Evolutionary conservation across 148 eudicot genomes (phyloP), one percentile per base, ranked within the genome.

Genomic region (Vaccinium darrowii): DNA sequence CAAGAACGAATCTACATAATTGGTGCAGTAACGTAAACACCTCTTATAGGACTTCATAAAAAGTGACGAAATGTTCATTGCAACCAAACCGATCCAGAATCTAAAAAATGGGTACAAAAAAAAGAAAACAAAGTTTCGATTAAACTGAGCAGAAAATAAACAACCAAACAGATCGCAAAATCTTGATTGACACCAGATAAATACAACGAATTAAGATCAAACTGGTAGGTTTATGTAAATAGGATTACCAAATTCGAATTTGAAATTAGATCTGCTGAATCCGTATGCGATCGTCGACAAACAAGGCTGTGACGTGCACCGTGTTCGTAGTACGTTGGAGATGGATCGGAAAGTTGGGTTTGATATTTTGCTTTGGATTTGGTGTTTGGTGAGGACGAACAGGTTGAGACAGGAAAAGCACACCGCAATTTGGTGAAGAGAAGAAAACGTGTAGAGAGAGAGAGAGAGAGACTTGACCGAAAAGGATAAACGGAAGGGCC

Each of bases 181-280:
- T 57, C 33, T 3, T n/a, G 72, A 65, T 2, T 13, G 14, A 3
- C 71, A 2, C 71, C 71, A 23, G 65, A 18, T 60, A 60, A 18
- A 19, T 1, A 62, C 25, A n/a, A 1, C 8, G 36, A 33, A 33
- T 33, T 33, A 33, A 33, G 36, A 27, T 79, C 11, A 10, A 23
- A 65, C 30, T 2, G 5, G 14, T 9, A 67, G 57, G 33, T 67
- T 47, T 8, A 1, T 16, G 49, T 3, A 5, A n/a, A 71, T 50
- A n/a, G 5, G 53, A 82, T 51, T 52, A 82, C 84, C 84, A 16
- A 53, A 72, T 60, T 11, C 11, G 36, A 18, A 81, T 25, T 25
- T 52, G 51, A 52, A 18, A 71, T 11, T 19, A 72, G 65, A 53
- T 82, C 84, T 30, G 84, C n/a, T 33, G 65, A 72, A 50, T 27